Base-by-base conservation (phyloP, 208 protist genomes). In the Trypanosomatidae sp. region DNA sequence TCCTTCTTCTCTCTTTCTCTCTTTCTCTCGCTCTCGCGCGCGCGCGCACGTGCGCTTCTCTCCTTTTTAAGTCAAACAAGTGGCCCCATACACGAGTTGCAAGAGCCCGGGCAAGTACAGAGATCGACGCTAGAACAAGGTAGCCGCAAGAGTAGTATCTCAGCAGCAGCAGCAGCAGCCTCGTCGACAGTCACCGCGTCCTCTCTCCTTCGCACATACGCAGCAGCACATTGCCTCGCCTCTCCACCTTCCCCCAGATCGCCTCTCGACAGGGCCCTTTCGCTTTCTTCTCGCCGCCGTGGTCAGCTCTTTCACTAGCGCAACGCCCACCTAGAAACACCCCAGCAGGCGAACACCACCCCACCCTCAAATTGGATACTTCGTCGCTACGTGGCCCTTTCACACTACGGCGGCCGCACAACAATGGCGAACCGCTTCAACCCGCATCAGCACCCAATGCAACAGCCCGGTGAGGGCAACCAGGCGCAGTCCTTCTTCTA, bases 401-500 rank as follows among this genome's bases (percentile, higher is more conserved):
- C 2, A 5, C 25, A 58, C 53, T 2, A 9, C 53, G 1, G 28
- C 5, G 36, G 10, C 13, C 22, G 39, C 60, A 46, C 19, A 43
- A 43, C 44, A 43, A 65, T 72, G 68, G 55, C 68, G 52, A 72
- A 64, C n/a, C 68, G 68, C 33, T 72, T 72, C 39, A 72, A 43
- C 56, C 41, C 68, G 5, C 68, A 60, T 56, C 68, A 60, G 41
- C 68, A 72, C 46, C 53, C 47, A 44, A 73, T 74, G 66, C 66
- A 56, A 12, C 68, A 64, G 53, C 73, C 69, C 46, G 64, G 76
- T 43, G 76, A 80, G 41, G 76, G 70, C 39, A 62, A 28, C 1
- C 76, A 80, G 52, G 28, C 41, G 28, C 76, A 75, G 52, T 22
- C 41, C 28, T 80, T 62, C 71, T 80, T 72, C 69, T 80, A 80